Evolutionary conservation across 345 rosid species (phyloP).

Genomic region (Odontarrhena argentea): DNA sequence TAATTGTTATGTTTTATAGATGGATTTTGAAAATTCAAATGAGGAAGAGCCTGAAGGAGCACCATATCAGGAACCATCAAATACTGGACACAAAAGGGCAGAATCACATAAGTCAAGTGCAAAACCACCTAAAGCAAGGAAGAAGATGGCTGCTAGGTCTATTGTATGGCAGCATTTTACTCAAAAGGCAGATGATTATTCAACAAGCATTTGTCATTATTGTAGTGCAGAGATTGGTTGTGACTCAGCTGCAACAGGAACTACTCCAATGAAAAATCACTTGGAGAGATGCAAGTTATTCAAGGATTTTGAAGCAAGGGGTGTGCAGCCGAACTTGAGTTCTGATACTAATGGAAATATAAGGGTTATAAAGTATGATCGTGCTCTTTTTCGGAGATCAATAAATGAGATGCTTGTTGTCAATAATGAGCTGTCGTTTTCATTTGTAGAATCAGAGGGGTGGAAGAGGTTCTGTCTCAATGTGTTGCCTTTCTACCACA

Average conservation of each 20-base stretch:
- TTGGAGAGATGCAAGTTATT: background rate
- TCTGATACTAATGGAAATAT: background rate
- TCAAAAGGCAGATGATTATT: too few species aligned
- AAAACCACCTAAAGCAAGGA: background rate
- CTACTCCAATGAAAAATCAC: background rate
- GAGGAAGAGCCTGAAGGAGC: too few species aligned
- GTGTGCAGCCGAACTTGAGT: background rate
- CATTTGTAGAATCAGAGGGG: background rate
- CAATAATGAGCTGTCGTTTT: background rate
- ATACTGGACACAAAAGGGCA: too few species aligned
- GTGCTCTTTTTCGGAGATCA: background rate
- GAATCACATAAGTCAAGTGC: too few species aligned
- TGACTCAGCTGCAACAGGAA: background rate
- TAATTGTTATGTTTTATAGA: too few species aligned
- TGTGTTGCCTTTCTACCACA: background rate
- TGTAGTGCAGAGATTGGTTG: background rate
- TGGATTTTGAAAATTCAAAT: too few species aligned
- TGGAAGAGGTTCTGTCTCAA: background rate
- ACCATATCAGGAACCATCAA: too few species aligned
- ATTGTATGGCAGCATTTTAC: background rate
- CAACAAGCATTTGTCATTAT: background rate
- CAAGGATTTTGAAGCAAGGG: background rate
- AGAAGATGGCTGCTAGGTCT: background rate
- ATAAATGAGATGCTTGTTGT: background rate
- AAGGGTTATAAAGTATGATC: background rate